Evolutionary conservation across 352 stramenopile genomes (phyloP), one percentile per base, ranked within the genome.

Genomic region (Globisporangium alternatum): DNA sequence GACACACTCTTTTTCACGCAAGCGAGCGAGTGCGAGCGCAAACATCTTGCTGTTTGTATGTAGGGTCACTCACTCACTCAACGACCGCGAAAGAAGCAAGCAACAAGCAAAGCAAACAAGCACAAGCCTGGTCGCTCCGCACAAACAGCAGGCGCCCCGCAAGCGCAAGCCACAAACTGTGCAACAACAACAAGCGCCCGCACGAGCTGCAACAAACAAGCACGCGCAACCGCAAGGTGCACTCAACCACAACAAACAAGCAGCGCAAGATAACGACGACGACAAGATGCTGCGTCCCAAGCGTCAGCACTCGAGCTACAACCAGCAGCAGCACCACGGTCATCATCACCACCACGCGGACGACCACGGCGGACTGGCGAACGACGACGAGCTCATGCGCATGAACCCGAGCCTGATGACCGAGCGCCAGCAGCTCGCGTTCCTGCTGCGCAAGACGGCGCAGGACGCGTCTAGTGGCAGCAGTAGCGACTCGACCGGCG

Each of bases 361-460:
- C 15, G 39, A 45, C 12, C 39, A 45, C 39, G 15, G 39, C 39
- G 39, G 39, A 5, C 39, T n/a, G 39, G 12, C 39, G 39, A 45
- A 45, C 39, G 64, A 65, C 58, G 64, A 69, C 31, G 57, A 69
- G 21, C 51, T 60, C 15, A 15, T 53, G 49, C 64, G 33, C 10
- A 60, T 69, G 57, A 69, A 92, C 66, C 82, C 80, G 59, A 84
- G 78, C 35, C 72, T 90, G 44, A 95, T 95, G 86, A 95, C 86
- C 0, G 86, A 95, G 69, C 78, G 86, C 25, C 86, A 95, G 62
- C 86, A 95, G 64, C 68, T 95, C 53, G 86, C 86, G 60, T 95
- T 95, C 66, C 64, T 95, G 25, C 65, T 95, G 68, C 83, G 86
- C 21, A 82, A 78, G 54, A 93, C 86, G 5, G 86, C 86, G 25